phyloP scores from a whole-genome alignment of 2,329 filamentous ascomycete genomes.

The Aureobasidium sp. region DNA sequence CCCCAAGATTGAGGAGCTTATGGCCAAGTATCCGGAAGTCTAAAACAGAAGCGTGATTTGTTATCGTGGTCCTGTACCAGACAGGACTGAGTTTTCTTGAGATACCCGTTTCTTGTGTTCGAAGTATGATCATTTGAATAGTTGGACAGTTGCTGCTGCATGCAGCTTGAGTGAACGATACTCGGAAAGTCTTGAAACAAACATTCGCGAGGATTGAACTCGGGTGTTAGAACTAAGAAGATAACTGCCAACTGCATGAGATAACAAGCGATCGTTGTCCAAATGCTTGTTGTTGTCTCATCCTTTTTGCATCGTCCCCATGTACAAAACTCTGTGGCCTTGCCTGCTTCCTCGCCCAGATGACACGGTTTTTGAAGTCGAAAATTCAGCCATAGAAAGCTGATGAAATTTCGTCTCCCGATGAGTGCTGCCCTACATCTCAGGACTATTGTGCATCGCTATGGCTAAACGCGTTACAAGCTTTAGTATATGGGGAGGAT shows the following conservation, averaged over 20 bases:
- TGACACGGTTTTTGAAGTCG: too few species aligned
- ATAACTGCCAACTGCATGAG: background rate
- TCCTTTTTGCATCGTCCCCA: too few species aligned
- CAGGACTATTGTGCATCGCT: too few species aligned
- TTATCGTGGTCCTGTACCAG: background rate
- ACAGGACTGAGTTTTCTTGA: constrained; percentile 1
- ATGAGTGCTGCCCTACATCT: too few species aligned
- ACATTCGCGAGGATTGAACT: background rate
- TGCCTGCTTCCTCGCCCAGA: too few species aligned
- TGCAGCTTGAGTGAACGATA: background rate
- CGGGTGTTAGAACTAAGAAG: background rate
- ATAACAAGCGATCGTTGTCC: background rate
- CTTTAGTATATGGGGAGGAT: too few species aligned
- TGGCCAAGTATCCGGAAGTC: constrained; percentile 25
- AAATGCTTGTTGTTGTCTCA: too few species aligned
- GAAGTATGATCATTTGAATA: background rate
- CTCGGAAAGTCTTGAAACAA: background rate
- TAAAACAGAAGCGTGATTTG: background rate
- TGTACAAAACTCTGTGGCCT: too few species aligned
- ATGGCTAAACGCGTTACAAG: too few species aligned
- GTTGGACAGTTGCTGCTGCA: background rate
- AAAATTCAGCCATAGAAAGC: too few species aligned
- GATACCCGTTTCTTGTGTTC: constrained; percentile 1
- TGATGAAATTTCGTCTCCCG: too few species aligned
- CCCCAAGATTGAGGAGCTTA: constrained; percentile 45